phyloP scores from a whole-genome alignment of 2,329 filamentous ascomycete genomes.

The Fusarium sp. region DNA sequence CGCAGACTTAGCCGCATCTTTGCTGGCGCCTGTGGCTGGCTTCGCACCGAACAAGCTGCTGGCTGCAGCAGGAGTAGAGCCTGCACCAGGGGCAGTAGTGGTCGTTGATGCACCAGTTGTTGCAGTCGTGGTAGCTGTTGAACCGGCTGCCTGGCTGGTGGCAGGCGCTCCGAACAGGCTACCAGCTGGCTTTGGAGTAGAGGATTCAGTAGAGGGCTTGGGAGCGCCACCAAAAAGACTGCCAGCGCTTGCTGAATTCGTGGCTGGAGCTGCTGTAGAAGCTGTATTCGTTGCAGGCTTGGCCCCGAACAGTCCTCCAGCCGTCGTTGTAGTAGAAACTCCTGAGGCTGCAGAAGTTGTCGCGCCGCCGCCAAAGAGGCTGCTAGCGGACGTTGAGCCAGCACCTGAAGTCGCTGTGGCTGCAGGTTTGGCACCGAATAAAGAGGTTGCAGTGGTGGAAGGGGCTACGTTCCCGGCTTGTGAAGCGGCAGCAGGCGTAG shows the following conservation, averaged over 20 bases:
- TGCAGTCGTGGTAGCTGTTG: slow-evolving; percentile 46
- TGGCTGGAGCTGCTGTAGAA: slow-evolving; percentile 47
- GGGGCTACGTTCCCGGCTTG: slow-evolving; percentile 40
- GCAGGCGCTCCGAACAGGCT: slow-evolving; percentile 46
- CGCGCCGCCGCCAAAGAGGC: slow-evolving; percentile 52
- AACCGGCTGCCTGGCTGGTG: slow-evolving; percentile 35
- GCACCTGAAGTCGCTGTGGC: slow-evolving; percentile 51
- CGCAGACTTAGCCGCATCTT: slow-evolving; percentile 49
- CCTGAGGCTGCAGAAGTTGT: slow-evolving; percentile 48
- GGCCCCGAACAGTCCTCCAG: slow-evolving; percentile 51
- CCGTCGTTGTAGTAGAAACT: slow-evolving; percentile 47
- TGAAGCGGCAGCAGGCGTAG: slow-evolving; percentile 32
- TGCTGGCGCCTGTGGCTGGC: slow-evolving; percentile 47
- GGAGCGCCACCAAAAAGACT: slow-evolving; percentile 44
- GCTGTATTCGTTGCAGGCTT: slow-evolving; percentile 49
- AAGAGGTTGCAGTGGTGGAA: slow-evolving; percentile 41
- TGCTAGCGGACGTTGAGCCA: slow-evolving; percentile 51
- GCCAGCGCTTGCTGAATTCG: slow-evolving; percentile 42
- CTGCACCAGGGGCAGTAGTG: slow-evolving; percentile 46
- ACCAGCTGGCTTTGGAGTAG: slow-evolving; percentile 41
- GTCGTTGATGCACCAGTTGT: slow-evolving; percentile 38
- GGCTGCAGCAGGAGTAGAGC: slow-evolving; percentile 50
- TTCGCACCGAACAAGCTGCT: slow-evolving; percentile 53
- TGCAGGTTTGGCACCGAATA: slow-evolving; percentile 59
- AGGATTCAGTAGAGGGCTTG: slow-evolving; percentile 39